Base-by-base conservation (phyloP, 2,329 filamentous ascomycete species). In the Diplodia mutila region DNA sequence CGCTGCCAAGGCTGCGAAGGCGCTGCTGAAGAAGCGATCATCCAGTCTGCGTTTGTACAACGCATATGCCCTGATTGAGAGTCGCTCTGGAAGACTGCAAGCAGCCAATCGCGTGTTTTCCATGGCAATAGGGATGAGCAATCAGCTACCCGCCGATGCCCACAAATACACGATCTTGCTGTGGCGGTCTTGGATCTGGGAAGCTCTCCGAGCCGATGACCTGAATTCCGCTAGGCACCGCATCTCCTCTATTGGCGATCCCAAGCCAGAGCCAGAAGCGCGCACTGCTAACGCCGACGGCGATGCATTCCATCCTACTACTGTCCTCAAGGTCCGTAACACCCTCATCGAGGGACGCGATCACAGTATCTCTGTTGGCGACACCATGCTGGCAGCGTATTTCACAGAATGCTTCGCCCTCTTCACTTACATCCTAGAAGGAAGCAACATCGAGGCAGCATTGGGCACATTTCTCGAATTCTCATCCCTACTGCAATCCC, bases 31-130 rank as follows among this genome's bases (percentile, higher is more conserved):
- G 74, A 84, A 84, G 57, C 86, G 87, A 66, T 83, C 89, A 0
- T 83, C 86, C 0, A 90, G 88, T 71, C 76, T 91, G 3, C 81
- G 83, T 16, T 81, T 97, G 0, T 97, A 96, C 78, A 91, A 93
- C 71, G 87, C 89, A 0, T 97, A 94, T 74, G 92, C 90, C 0
- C 79, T 92, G 16, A 87, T 93, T 3, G 92, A 97, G 77, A 84
- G 80, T 71, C 81, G 82, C 1, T 85, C 84, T 34, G 86, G 84
- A 0, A 89, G 90, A 27, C 71, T 75, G 1, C 82, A 86, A 0
- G 81, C 87, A 55, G 89, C 90, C 4, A 80, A 83, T 25, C 88
- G 87, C 63, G 88, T 95, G 0, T 86, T 94, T 72, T 76, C 83
- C 1, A 90, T 90, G 1, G 89, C 92, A 1, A 81, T 92, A n/a